Percentiles rank a stretch among this genome's conserved stretches.
Evolutionary conservation across 2,329 filamentous ascomycete genomes (phyloP).

Genomic region (Sclerotinia subarctica): DNA sequence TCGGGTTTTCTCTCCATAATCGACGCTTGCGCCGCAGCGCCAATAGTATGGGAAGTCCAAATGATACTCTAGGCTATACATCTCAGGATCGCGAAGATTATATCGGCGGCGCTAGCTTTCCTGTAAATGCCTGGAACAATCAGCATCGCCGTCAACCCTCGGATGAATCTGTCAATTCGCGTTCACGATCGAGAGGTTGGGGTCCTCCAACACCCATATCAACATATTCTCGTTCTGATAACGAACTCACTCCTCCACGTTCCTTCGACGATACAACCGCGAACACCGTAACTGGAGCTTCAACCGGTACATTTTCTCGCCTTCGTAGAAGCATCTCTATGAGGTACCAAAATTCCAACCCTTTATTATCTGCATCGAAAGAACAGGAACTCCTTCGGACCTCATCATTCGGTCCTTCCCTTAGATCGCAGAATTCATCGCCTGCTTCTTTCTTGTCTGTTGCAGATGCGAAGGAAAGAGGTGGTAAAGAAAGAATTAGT

Average conservation of each 20-base stretch:
- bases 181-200: constrained; percentile 19
- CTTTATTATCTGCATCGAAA: constrained; percentile 4
- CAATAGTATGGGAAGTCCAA: constrained; percentile 29
- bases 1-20: constrained; percentile 28
- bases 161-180: constrained; percentile 20
- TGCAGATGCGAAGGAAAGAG: constrained; percentile 5
- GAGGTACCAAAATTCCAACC: constrained; percentile 8
- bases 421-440: constrained; percentile 8
- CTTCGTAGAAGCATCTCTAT: constrained; percentile 18
- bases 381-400: constrained; percentile 15
- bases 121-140: not conserved
- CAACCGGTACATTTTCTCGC: constrained; percentile 17
- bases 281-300: not conserved
- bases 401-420: constrained; percentile 12
- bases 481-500: not conserved
- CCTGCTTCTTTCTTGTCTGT: constrained; percentile 12
- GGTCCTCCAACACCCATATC: constrained; percentile 24
- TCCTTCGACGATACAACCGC: not conserved
- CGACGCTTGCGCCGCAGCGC: constrained; percentile 28
- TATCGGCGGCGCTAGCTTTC: not conserved
- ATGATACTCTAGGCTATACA: constrained; percentile 29
- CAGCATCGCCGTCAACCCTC: constrained; percentile 18
- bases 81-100: constrained; percentile 16
- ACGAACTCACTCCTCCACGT: constrained; percentile 21
- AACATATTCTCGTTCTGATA: constrained; percentile 23